Percentiles rank a stretch among this genome's conserved stretches.
phyloP scores from a whole-genome alignment of 2,329 filamentous ascomycete genomes.

The Leptographium flavum region DNA sequence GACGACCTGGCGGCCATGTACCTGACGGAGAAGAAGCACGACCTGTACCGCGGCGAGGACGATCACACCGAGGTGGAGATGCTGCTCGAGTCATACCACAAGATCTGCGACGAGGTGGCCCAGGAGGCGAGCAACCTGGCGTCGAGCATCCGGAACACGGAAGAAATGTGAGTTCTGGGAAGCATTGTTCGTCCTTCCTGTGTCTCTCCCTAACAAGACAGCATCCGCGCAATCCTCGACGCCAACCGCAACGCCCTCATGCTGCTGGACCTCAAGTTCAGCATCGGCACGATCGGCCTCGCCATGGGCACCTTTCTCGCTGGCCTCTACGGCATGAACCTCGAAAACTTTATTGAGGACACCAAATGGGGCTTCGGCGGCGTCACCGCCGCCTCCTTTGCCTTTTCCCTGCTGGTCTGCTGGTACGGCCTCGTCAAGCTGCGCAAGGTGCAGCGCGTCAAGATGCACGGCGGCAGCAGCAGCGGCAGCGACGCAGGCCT shows the following conservation, averaged over 20 bases:
- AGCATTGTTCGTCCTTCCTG: slow-evolving; percentile 15
- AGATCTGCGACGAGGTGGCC: slow-evolving; percentile 94
- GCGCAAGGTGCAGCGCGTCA: slow-evolving; percentile 36
- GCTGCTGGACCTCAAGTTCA: slow-evolving; percentile 93
- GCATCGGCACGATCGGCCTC: slow-evolving; percentile 85
- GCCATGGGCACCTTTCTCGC: slow-evolving; percentile 91
- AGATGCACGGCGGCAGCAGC: slow-evolving; percentile 15
- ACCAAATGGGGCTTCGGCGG: slow-evolving; percentile 71
- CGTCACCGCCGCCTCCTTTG: slow-evolving; percentile 55
- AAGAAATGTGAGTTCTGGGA: slow-evolving; percentile 78
- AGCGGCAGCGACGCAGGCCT: background rate
- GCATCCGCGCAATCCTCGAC: slow-evolving; percentile 90
- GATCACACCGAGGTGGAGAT: slow-evolving; percentile 96
- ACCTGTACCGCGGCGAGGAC: slow-evolving; percentile 58
- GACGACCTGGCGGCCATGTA: slow-evolving; percentile 95
- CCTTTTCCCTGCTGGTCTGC: slow-evolving; percentile 65
- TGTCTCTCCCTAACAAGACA: slow-evolving; percentile 19
- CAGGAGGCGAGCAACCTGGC: slow-evolving; percentile 89
- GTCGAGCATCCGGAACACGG: slow-evolving; percentile 89
- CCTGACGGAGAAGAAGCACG: slow-evolving; percentile 71
- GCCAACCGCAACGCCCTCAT: slow-evolving; percentile 97
- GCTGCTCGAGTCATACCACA: slow-evolving; percentile 92
- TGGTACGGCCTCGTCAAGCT: slow-evolving; percentile 74
- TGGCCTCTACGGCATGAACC: slow-evolving; percentile 99
- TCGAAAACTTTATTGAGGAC: slow-evolving; percentile 97